Base-by-base conservation (phyloP, 2,329 filamentous ascomycete species). In the Botryotinia calthae region DNA sequence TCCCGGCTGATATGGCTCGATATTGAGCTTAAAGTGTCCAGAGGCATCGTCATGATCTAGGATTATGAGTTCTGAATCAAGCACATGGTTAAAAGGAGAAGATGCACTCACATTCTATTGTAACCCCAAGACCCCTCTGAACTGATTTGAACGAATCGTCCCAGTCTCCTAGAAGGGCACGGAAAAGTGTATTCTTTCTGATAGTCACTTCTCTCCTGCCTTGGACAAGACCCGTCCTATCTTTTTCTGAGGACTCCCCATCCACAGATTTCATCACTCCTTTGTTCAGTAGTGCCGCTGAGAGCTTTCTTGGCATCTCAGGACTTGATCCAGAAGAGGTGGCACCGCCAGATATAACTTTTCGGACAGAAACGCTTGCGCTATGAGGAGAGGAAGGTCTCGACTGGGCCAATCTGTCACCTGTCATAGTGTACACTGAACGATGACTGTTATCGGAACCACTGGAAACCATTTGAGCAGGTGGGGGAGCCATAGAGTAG, bases 81-180 rank as follows among this genome's bases (percentile, higher is more conserved):
- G 14, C 37, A 12, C 25, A 51, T 31, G 31, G 1, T 25, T 42
- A n/a, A 28, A 56, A 28, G 5, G 10, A 42, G n/a, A 54, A 42
- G 34, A 31, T 56, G 18, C 3, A 31, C 65, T 44, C 34, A 58
- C 65, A 56, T 42, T 56, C 37, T 31, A 68, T 56, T 56, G 48
- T 68, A 31, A 68, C 65, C 9, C 65, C 65, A 25, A 68, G 65
- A 56, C 48, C 48, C 56, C 65, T 68, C 25, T 68, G 65, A 6
- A 58, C 51, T 2, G 48, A 68, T 20, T 56, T 58, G 18, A 58
- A 58, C 1, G 65, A 68, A 42, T 28, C 51, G 7, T 56, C 65
- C 48, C 65, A 56, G 10, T 58, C 65, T 56, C 65, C 65, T 18
- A 68, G 20, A 8, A 68, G 48, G 12, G 65, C 65, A 68, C 65